Conservation (phyloP, 2,329 filamentous ascomycete genomes). For the Colletotrichum sp. region DNA sequence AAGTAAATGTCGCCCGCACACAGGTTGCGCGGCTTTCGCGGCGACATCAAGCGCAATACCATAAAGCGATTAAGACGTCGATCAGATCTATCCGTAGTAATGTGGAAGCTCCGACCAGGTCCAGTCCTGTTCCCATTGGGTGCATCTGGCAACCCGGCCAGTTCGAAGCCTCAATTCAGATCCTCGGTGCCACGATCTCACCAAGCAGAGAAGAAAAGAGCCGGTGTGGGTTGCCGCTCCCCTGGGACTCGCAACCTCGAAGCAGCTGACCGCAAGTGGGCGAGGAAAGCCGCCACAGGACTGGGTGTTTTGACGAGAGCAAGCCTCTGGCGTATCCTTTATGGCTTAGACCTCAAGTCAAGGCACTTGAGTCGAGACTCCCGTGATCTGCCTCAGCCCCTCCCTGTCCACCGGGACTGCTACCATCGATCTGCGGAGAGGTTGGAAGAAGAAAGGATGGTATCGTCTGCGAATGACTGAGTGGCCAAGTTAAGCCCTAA, state of each 20-base stretch:
- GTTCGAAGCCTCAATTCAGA: conserved; percentile 4
- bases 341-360: neutral
- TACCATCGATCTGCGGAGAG: conserved; percentile 21
- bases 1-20: neutral
- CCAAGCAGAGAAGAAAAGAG: neutral
- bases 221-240: neutral
- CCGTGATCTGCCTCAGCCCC: conserved; percentile 9
- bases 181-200: conserved; percentile 13
- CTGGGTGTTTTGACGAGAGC: neutral
- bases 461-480: neutral
- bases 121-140: neutral
- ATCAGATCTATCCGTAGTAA: neutral
- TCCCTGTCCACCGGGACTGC: conserved; percentile 15
- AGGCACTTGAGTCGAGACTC: neutral
- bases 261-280: neutral
- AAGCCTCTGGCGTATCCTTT: neutral
- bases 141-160: neutral
- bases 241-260: neutral
- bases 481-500: neutral
- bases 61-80: neutral
- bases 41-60: neutral
- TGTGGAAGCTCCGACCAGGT: neutral
- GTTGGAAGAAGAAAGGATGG: conserved; percentile 10
- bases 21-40: neutral
- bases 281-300: neutral